These are phyloP conservation scores for Saccharomyces kudriavzevii DNA, from an alignment of 805 yeast genomes.

Conservation along the genomic window DNA sequence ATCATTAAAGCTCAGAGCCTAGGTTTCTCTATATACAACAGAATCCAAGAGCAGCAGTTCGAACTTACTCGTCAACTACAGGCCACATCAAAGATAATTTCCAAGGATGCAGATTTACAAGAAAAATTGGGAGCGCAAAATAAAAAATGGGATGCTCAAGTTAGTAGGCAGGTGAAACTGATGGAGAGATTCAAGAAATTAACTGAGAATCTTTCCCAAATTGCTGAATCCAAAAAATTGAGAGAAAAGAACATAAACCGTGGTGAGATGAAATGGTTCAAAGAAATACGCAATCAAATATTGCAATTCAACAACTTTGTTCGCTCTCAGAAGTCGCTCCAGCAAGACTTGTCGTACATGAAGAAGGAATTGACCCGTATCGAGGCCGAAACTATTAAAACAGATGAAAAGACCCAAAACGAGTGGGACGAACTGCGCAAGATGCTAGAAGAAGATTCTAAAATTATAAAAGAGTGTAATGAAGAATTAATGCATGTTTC, in stretches of 20 bases:
- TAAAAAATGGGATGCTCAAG: constrained; percentile 10
- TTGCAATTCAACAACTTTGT: constrained; percentile 29
- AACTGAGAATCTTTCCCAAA: constrained; percentile 20
- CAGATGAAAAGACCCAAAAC: constrained; percentile 3
- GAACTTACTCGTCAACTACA: constrained; percentile 38
- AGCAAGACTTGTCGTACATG: constrained; percentile 26
- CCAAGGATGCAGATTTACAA: constrained; percentile 10
- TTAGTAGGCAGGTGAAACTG: constrained; percentile 28
- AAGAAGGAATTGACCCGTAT: constrained; percentile 19
- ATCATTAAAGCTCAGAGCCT: constrained; percentile 24
- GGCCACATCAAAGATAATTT: constrained; percentile 18
- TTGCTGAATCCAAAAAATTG: constrained; percentile 10
- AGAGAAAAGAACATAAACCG: constrained; percentile 30
- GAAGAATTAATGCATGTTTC: constrained; percentile 10
- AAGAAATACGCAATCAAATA: constrained; percentile 33
- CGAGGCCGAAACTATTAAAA: constrained; percentile 4
- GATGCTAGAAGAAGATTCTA: constrained; percentile 17
- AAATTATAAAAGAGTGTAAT: constrained; percentile 21
- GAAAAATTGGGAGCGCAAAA: constrained; percentile 12
- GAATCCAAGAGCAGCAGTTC: constrained; percentile 33
- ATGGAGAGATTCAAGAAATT: constrained; percentile 30
- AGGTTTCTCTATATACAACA: constrained; percentile 31
- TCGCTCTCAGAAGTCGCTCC: constrained; percentile 17
- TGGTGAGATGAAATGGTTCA: constrained; percentile 40
- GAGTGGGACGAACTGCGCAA: constrained; percentile 31